Base-by-base conservation (phyloP, 768 basidiomycete genomes). In the Boletellus sp. region DNA sequence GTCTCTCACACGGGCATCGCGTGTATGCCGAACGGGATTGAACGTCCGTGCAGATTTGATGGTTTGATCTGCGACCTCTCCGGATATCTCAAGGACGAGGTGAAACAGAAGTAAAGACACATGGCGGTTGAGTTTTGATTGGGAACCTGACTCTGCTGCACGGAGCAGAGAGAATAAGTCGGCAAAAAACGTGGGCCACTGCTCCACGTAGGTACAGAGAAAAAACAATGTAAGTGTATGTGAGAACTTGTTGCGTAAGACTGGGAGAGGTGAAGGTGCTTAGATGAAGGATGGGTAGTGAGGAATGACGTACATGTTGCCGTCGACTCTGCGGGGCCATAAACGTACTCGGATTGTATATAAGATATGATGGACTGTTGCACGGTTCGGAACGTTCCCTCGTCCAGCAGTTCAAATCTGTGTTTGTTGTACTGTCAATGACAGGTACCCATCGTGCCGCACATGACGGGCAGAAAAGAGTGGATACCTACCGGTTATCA, bases 31-130 rank as follows among this genome's bases (percentile, higher is more conserved):
- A 42, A 75, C 80, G 8, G 76, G 71, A 47, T 75, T 83, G 64
- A 80, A 93, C 37, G 81, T 67, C 44, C 94, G 77, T 13, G 94
- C 94, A 43, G 89, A 79, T 70, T 95, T 93, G 60, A 98, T 83
- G 54, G 92, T 82, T 61, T 91, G 88, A 72, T 99, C 96, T 43
- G 92, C 92, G n/a, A 98, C 89, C 69, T 99, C 96, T 12, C 90
- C 89, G 0, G 94, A 94, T 47, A 98, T 94, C 67, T 99, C 96
- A 51, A 89, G 83, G 38, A 99, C 77, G 58, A 97, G 77, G 61
- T 90, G 93, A 66, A 98, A 90, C 66, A 96, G 84, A 50, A 99
- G 79, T 24, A 94, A 77, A 19, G 88, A 88, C 28, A 95, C 80
- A 61, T 94, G 89, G 38, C 81, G 81, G 66, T 94, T 95, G 71